Evolutionary conservation across 495 filamentous ascomycete species (phyloP).

Genomic region (Trichoderma virens): DNA sequence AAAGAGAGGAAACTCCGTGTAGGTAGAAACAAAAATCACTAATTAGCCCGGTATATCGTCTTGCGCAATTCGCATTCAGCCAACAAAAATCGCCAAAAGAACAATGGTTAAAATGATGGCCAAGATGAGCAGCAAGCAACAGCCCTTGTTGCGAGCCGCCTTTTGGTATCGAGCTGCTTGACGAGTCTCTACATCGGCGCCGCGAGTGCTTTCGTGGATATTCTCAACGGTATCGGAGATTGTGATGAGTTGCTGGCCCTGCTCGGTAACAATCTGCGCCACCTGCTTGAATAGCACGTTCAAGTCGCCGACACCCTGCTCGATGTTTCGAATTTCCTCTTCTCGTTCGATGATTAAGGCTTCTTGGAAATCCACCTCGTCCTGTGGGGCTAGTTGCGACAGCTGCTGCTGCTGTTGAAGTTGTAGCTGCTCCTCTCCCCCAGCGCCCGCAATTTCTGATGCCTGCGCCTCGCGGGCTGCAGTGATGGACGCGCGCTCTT

Average conservation of each 20-base stretch:
- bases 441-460: constrained; percentile 18
- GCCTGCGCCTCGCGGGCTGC: constrained; percentile 66
- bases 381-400: constrained; percentile 76
- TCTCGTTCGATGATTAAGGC: constrained; percentile 91
- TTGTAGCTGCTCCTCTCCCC: constrained; percentile 45
- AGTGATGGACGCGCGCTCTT: constrained; percentile 76
- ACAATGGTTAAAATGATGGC: constrained; percentile 83
- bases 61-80: constrained; percentile 29
- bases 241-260: constrained; percentile 82
- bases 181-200: constrained; percentile 76
- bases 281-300: constrained; percentile 97
- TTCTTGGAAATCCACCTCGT: constrained; percentile 97
- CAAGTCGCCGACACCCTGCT: constrained; percentile 88
- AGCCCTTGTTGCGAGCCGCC: constrained; percentile 84
- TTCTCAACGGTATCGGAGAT: constrained; percentile 82
- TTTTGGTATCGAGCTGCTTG: constrained; percentile 85
- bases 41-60: not conserved
- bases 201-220: constrained; percentile 68
- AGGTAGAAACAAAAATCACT: not conserved
- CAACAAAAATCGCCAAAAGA: constrained; percentile 71
- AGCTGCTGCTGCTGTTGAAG: constrained; percentile 68
- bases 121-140: constrained; percentile 85
- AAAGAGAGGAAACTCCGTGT: constrained; percentile 9
- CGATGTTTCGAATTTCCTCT: constrained; percentile 91
- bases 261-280: constrained; percentile 89